Base-by-base conservation (phyloP, 2,329 filamentous ascomycete genomes). In the Ophiostoma sp. region DNA sequence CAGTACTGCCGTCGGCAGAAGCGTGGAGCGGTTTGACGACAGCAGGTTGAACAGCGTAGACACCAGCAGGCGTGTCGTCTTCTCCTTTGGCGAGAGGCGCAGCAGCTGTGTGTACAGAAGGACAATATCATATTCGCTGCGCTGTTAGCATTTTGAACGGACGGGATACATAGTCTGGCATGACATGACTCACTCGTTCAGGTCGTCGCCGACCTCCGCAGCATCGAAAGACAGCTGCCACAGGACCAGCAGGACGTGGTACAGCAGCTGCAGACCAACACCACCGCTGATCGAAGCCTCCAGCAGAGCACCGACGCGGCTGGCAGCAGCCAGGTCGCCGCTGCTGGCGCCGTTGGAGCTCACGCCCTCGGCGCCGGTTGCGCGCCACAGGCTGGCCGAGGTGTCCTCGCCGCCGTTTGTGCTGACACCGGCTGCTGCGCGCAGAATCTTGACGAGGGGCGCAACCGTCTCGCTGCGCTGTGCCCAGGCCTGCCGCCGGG, bases 221-320 rank as follows among this genome's bases (percentile, higher is more conserved):
- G 92, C 92, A 77, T 98, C 95, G 73, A 99, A 99, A 76, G 93
- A 97, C 73, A 99, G 83, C 81, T 98, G 93, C 95, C 95, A 99
- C 69, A 99, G 81, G 12, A 96, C 93, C 66, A 99, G 84, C 36
- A 99, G 84, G 16, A 97, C 91, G 75, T 97, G 92, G 77, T 99
- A 99, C 55, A 99, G 84, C 55, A 98, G 85, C 78, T 99, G 95
- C 55, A 99, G 82, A 2, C 93, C 92, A 70, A 99, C 92, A 8
- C 93, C 93, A 65, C 93, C 92, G 69, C 93, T 89, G 42, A 90
- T 76, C 4, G 81, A 81, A 4, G 84, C 84, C 72, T 88, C 87
- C 68, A 86, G 84, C 66, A 74, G 68, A 45, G 27, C 27, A 27
- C 27, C 27, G 27, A 27, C 27, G 27, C 16, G 41, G 87, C 66